Conservation (phyloP, 1,284 basidiomycete genomes). For the Pseudozyma hubeiensis region DNA sequence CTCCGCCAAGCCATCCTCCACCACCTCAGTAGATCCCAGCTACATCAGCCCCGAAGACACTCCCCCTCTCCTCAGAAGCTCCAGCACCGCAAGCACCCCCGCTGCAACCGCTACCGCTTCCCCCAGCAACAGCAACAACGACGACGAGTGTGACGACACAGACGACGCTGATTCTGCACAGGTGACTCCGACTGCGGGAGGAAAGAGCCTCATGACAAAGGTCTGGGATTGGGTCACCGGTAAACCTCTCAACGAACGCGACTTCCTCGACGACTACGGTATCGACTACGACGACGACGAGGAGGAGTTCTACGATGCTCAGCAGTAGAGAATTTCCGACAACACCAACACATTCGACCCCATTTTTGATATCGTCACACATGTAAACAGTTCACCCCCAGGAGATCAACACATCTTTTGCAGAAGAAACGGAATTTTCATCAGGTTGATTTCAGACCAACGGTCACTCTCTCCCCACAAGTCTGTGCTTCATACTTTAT, state of each 20-base stretch:
- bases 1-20: constrained; percentile 4
- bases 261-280: constrained; percentile 16
- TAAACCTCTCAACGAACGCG: constrained; percentile 18
- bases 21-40: constrained; percentile 13
- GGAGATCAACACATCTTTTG: constrained; percentile 9
- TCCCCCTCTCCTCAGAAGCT: constrained; percentile 28
- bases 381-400: neutral
- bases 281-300: constrained; percentile 18
- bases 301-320: constrained; percentile 20
- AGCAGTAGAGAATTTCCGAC: constrained; percentile 1
- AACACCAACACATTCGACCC: too few species aligned
- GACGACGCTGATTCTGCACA: neutral
- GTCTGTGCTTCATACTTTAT: constrained; percentile 10
- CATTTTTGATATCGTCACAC: too few species aligned
- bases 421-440: constrained; percentile 3
- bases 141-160: constrained; percentile 16
- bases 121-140: neutral
- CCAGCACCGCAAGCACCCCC: constrained; percentile 3
- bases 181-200: constrained; percentile 2
- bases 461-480: neutral
- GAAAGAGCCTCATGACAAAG: constrained; percentile 4
- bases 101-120: neutral
- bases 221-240: constrained; percentile 45
- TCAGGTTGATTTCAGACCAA: neutral
- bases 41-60: constrained; percentile 24